Conservation (phyloP, 805 yeast species). For the Candida sanyiensis region DNA sequence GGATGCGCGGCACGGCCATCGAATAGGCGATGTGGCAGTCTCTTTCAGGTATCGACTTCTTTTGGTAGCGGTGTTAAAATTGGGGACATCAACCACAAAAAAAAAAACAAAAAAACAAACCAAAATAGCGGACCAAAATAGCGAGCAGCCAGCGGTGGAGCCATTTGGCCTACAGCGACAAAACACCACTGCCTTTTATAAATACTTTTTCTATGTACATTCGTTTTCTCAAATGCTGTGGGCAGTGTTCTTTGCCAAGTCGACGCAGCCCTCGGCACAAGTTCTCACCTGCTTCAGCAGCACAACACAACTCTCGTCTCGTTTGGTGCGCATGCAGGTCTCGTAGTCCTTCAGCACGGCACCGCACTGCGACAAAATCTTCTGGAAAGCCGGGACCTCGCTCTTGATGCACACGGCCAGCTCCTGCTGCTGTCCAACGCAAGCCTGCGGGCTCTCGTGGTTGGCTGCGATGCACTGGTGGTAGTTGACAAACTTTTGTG, state of each 20-base stretch:
- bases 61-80: too few species aligned
- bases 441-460: constrained; percentile 43
- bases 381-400: constrained; percentile 64
- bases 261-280: constrained; percentile 47
- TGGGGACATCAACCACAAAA: background rate
- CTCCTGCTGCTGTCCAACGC: constrained; percentile 49
- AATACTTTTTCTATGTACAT: background rate
- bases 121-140: too few species aligned
- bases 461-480: constrained; percentile 67
- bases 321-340: constrained; percentile 48
- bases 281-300: constrained; percentile 52
- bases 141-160: background rate
- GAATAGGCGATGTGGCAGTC: background rate
- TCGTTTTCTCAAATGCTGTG: constrained; percentile 7
- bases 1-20: background rate
- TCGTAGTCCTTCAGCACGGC: constrained; percentile 57
- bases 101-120: background rate
- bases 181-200: too few species aligned
- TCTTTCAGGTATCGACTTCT: too few species aligned
- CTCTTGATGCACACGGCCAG: constrained; percentile 59
- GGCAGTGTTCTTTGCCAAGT: constrained; percentile 20
- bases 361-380: constrained; percentile 58
- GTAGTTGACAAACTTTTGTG: constrained; percentile 63
- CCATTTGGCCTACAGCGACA: too few species aligned
- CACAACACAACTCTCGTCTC: constrained; percentile 45